These are phyloP conservation scores for Dothistroma pini DNA, from an alignment of 2,329 filamentous ascomycete genomes.

Conservation along the genomic window DNA sequence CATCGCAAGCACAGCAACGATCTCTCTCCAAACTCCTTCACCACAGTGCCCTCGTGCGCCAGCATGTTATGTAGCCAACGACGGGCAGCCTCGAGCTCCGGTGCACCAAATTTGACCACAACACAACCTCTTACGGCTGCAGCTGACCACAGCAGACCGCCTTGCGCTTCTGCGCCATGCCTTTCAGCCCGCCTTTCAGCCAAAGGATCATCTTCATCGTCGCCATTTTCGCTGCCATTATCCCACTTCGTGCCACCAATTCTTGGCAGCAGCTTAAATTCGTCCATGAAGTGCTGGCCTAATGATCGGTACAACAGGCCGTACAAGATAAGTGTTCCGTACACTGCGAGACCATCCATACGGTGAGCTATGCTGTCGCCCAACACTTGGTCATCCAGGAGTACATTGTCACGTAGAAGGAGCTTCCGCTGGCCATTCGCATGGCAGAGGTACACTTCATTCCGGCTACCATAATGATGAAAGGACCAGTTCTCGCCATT, in stretches of 20 bases:
- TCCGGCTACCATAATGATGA: constrained; percentile 72
- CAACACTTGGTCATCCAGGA: constrained; percentile 52
- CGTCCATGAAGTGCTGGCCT: constrained; percentile 69
- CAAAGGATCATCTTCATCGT: constrained; percentile 43
- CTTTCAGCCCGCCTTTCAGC: constrained; percentile 37
- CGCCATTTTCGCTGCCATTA: constrained; percentile 33
- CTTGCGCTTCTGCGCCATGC: constrained; percentile 54
- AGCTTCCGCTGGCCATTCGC: constrained; percentile 50
- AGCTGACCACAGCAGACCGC: constrained; percentile 74
- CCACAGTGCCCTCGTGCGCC: constrained; percentile 67
- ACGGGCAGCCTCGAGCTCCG: constrained; percentile 74
- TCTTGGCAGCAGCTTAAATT: constrained; percentile 74
- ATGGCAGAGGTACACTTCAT: constrained; percentile 70
- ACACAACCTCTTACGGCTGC: constrained; percentile 77
- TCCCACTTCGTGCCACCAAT: constrained; percentile 79
- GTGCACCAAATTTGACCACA: constrained; percentile 85
- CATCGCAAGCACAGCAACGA: constrained; percentile 63
- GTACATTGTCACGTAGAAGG: constrained; percentile 78
- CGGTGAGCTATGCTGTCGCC: constrained; percentile 42
- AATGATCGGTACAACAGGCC: constrained; percentile 66
- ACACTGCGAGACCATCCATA: constrained; percentile 71
- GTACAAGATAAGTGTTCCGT: constrained; percentile 80
- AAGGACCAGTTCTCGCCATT: constrained; percentile 89
- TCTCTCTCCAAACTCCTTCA: constrained; percentile 71
- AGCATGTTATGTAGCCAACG: constrained; percentile 77